These are phyloP conservation scores for Fusarium haematococcum DNA, from an alignment of 2,329 filamentous ascomycete species.

Conservation along the genomic window DNA sequence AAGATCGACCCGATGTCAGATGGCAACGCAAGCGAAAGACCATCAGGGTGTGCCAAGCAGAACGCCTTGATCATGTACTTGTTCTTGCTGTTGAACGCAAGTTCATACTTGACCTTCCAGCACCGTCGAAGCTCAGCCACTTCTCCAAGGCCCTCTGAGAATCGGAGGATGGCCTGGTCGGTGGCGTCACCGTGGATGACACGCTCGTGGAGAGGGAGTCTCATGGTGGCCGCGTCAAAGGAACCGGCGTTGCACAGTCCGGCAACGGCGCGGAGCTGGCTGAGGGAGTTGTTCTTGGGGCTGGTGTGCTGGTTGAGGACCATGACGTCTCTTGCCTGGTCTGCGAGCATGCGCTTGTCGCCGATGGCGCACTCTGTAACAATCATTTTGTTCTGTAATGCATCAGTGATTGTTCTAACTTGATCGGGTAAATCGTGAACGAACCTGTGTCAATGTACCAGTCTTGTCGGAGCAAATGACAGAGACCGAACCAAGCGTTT, in stretches of 20 bases:
- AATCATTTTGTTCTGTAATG: slow-evolving; percentile 75
- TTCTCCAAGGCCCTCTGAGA: slow-evolving; percentile 70
- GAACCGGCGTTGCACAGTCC: slow-evolving; percentile 81
- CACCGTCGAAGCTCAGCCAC: slow-evolving; percentile 69
- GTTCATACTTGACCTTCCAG: slow-evolving; percentile 75
- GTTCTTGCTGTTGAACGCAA: slow-evolving; percentile 86
- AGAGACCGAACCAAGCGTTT: slow-evolving; percentile 79
- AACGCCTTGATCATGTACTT: slow-evolving; percentile 82
- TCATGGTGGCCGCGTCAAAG: slow-evolving; percentile 74
- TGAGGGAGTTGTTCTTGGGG: slow-evolving; percentile 56
- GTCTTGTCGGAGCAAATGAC: slow-evolving; percentile 84
- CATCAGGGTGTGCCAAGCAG: slow-evolving; percentile 53
- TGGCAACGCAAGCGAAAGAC: slow-evolving; percentile 49
- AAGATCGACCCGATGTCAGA: slow-evolving; percentile 19
- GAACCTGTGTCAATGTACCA: slow-evolving; percentile 72
- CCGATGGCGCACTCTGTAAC: slow-evolving; percentile 77
- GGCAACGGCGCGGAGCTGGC: slow-evolving; percentile 70
- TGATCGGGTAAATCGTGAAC: slow-evolving; percentile 12
- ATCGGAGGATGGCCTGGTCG: slow-evolving; percentile 78
- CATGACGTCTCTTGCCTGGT: slow-evolving; percentile 61
- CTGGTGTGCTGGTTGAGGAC: slow-evolving; percentile 37
- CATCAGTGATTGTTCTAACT: background rate
- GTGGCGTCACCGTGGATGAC: slow-evolving; percentile 81
- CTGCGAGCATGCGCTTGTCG: slow-evolving; percentile 58
- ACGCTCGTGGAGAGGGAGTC: slow-evolving; percentile 69